Evolutionary conservation across 2,329 filamentous ascomycete species (phyloP), one percentile per base, ranked within the genome.

Genomic region (Ramichloridium luteum): DNA sequence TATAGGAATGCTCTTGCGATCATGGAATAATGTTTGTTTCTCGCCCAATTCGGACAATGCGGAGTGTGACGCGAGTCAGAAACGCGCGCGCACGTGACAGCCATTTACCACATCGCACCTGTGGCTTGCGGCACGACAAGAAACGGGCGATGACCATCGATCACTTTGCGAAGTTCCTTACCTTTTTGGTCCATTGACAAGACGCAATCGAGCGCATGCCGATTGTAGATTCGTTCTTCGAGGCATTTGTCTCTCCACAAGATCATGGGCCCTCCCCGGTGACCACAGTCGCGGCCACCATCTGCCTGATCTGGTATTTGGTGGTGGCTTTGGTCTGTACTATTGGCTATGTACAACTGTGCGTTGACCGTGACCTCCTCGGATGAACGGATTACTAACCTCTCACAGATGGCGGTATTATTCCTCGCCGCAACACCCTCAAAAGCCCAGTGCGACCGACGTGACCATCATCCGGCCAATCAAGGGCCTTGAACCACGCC

Each of bases 391-490:
- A n/a, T 16, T 13, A 17, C 38, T 37, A 26, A 35, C 23, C 15
- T n/a, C 6, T 6, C 3, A 12, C 42, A 75, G 72, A 61, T 67
- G 67, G 50, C 62, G 64, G 33, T 60, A 71, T 46, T 74, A 68
- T 47, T 65, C 64, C 14, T 54, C 46, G 32, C 55, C 50, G 25
- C 68, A 63, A 28, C 16, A 10, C 25, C 26, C 20, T 12, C 27
- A 49, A 23, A 39, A 49, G 27, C 57, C 51, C 27, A 32, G 41
- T 47, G 16, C 32, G 12, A 29, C 37, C 5, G 30, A 39, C 4
- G 70, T 98, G 48, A 96, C 90, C 17, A 70, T 93, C 38, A 85
- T 98, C 45, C 80, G 90, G 2, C 92, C 90, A 0, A 78, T 93
- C 43, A 96, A 94, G 59, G 90, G 86, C 38, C 68, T 93, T 34